Conservation (phyloP, 768 basidiomycete genomes). For the Tephrocybe sp. region DNA sequence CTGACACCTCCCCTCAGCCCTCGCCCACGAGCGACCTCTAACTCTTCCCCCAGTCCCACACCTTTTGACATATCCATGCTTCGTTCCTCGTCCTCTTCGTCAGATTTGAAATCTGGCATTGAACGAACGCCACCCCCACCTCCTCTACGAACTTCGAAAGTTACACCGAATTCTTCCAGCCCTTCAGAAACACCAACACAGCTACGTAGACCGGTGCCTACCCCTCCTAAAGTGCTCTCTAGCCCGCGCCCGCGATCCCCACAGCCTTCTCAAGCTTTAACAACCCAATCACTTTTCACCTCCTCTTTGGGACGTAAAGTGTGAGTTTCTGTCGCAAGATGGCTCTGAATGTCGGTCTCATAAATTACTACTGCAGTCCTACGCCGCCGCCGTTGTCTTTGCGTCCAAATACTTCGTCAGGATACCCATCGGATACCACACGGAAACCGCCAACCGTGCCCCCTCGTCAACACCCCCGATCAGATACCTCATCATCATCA, state of each 20-base stretch:
- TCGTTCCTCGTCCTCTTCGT: constrained; percentile 48
- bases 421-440: constrained; percentile 19
- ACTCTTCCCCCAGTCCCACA: constrained; percentile 25
- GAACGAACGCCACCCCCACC: constrained; percentile 62
- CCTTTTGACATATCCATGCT: constrained; percentile 29
- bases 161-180: constrained; percentile 34
- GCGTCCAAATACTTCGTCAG: constrained; percentile 4
- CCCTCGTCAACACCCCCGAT: constrained; percentile 22
- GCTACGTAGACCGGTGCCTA: constrained; percentile 48
- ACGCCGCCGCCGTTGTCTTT: constrained; percentile 12
- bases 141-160: constrained; percentile 30
- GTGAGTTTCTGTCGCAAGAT: constrained; percentile 34
- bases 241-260: constrained; percentile 16
- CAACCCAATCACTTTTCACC: constrained; percentile 3
- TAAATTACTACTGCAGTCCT: constrained; percentile 9
- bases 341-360: not conserved
- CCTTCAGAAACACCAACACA: constrained; percentile 50
- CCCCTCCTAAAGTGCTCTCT: constrained; percentile 24
- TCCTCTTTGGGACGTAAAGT: constrained; percentile 41
- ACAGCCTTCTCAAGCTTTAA: constrained; percentile 11
- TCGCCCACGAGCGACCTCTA: constrained; percentile 36
- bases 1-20: constrained; percentile 29
- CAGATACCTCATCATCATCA: constrained; percentile 1
- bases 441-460: constrained; percentile 16
- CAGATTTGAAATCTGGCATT: constrained; percentile 40